These are phyloP conservation scores for Usnea hakonensis DNA, from an alignment of 495 filamentous ascomycete species.

Conservation along the genomic window DNA sequence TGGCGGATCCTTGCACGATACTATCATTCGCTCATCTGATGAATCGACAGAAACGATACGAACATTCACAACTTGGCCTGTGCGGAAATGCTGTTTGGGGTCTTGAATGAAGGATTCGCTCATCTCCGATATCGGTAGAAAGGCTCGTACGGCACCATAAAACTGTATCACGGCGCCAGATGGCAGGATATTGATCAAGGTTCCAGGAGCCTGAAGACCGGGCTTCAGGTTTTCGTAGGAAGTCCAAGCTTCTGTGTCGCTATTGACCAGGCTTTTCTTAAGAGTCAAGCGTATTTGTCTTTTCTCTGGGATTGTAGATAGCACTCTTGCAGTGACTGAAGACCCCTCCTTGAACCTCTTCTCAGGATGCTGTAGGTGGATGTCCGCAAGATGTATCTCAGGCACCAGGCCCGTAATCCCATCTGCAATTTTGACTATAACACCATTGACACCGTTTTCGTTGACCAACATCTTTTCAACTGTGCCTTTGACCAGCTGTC, in stretches of 20 bases:
- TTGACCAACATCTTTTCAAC: conserved; percentile 78
- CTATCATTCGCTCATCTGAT: conserved; percentile 60
- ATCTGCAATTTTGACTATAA: conserved; percentile 77
- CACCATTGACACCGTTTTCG: conserved; percentile 60
- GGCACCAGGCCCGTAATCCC: conserved; percentile 81
- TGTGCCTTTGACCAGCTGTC: conserved; percentile 72
- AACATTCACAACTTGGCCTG: conserved; percentile 85
- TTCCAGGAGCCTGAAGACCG: conserved; percentile 72
- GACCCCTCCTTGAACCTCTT: conserved; percentile 89
- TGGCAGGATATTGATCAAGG: conserved; percentile 66
- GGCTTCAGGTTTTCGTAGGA: conserved; percentile 61
- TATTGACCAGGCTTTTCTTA: conserved; percentile 91
- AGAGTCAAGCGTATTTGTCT: conserved; percentile 78
- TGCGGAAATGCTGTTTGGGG: conserved; percentile 77
- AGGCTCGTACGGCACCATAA: conserved; percentile 72
- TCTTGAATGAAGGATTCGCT: conserved; percentile 91
- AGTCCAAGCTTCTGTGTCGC: conserved; percentile 64
- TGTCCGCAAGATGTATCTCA: conserved; percentile 80
- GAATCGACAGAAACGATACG: conserved; percentile 72
- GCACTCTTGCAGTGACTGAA: conserved; percentile 71
- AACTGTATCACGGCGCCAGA: conserved; percentile 89
- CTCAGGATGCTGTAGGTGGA: conserved; percentile 82
- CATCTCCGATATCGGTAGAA: conserved; percentile 91
- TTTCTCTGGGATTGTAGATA: conserved; percentile 70
- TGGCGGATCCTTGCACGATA: conserved; percentile 87